Base-by-base conservation (phyloP, 495 filamentous ascomycete species). In the Penicillium simplicissimum region DNA sequence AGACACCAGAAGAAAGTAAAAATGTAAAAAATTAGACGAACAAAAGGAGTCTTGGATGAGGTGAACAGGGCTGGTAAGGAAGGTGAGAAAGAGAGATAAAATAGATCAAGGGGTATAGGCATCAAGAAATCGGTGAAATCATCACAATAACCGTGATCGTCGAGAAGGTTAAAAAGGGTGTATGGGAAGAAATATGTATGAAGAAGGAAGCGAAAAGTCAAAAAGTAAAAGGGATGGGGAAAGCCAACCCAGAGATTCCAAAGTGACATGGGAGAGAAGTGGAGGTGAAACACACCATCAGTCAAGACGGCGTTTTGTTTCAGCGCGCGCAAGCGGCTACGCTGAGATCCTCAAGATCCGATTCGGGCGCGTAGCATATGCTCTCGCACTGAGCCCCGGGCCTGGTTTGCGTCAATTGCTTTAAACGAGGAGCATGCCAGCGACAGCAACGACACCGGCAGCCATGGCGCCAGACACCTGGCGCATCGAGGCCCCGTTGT, bases 371-470 rank as follows among this genome's bases (percentile, higher is more conserved):
- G 23, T 33, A 34, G 35, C 43, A 17, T 49, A 35, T 0, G 28
- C 57, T 13, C 34, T 4, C 48, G 10, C 19, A 25, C 33, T 34
- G 38, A 45, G 6, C 10, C 8, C 36, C 5, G 21, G 14, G 6
- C 21, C 31, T 19, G 9, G 28, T 40, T 13, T 52, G 35, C 13
- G 15, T n/a, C 33, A 19, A 8, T 28, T 11, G 11, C 19, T 55
- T 74, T 77, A 84, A 33, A 81, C 70, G 69, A 82, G 61, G 51
- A 77, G 57, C 43, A 82, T 55, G 37, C 78, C 79, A 40, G 79
- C 81, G 55, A 76, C 70, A 47, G 76, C 80, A 55, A 79, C 58
- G 8, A 74, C 70, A 70, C 74, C 81, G 28, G 69, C 80, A 23
- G 72, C 65, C 43, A 78, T 59, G 6, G 67, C 64, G 47, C 74